phyloP scores from a whole-genome alignment of 75 land plant species.

The Pinus taeda region DNA sequence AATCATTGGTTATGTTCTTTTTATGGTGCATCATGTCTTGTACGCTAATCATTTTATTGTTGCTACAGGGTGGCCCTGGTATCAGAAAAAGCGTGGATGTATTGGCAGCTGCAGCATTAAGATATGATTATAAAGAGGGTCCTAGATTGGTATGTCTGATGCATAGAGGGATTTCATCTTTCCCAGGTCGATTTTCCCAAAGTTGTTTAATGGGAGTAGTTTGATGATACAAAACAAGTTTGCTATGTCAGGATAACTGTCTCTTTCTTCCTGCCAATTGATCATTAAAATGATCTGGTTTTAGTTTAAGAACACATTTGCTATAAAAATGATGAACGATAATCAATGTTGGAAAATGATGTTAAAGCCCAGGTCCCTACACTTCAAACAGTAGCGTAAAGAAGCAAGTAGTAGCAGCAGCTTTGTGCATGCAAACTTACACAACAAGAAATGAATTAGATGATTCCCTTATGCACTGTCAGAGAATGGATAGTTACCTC shows the following conservation, averaged over 20 bases:
- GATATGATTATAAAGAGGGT: slow-evolving; percentile 50
- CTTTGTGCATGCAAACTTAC: too few relatives aligned
- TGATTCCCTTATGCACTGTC: too few relatives aligned
- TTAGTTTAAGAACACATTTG: background rate
- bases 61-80: slow-evolving; percentile 75
- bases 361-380: background rate
- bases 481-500: too few relatives aligned
- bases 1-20: background rate
- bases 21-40: background rate
- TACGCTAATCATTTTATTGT: background rate
- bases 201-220: background rate
- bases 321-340: background rate
- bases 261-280: background rate
- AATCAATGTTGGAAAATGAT: background rate
- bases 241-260: background rate
- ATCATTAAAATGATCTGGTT: background rate
- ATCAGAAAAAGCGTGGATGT: slow-evolving; percentile 72
- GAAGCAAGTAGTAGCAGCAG: too few relatives aligned
- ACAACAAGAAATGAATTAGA: too few relatives aligned
- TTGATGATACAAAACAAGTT: background rate
- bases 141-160: slow-evolving; percentile 74
- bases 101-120: slow-evolving; percentile 61
- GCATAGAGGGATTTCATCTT: background rate
- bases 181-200: background rate
- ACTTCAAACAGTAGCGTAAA: too few relatives aligned